phyloP scores from a whole-genome alignment of 1,139 yeast genomes.

The Hyphopichia buzzinii region DNA sequence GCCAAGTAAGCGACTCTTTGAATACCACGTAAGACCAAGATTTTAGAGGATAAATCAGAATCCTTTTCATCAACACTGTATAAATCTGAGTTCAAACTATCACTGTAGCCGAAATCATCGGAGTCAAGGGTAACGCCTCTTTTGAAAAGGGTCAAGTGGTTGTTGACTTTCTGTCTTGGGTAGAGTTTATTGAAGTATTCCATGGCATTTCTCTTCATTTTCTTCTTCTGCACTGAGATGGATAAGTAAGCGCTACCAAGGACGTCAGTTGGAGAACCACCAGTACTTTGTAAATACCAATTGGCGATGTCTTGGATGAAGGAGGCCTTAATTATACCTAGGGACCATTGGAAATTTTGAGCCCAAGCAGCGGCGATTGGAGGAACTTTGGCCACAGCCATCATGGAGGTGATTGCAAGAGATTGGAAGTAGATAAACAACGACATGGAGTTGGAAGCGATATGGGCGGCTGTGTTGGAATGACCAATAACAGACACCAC shows the following conservation, averaged over 20 bases:
- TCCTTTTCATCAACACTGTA: slow-evolving; percentile 76
- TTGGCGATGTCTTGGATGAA: slow-evolving; percentile 84
- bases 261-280: slow-evolving; percentile 80
- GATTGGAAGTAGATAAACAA: slow-evolving; percentile 92
- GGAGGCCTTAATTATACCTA: slow-evolving; percentile 79
- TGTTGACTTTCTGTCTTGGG: slow-evolving; percentile 14
- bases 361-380: slow-evolving; percentile 99
- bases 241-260: slow-evolving; percentile 57
- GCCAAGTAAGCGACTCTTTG: slow-evolving; percentile 88
- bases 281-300: slow-evolving; percentile 97
- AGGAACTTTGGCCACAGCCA: slow-evolving; percentile 91
- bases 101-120: slow-evolving; percentile 47
- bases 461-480: slow-evolving; percentile 92
- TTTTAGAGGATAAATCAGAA: slow-evolving; percentile 53
- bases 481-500: slow-evolving; percentile 85
- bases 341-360: slow-evolving; percentile 94
- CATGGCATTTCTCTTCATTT: slow-evolving; percentile 24
- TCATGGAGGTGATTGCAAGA: slow-evolving; percentile 89
- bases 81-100: slow-evolving; percentile 47
- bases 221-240: slow-evolving; percentile 72
- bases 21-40: slow-evolving; percentile 82
- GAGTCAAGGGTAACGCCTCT: slow-evolving; percentile 34
- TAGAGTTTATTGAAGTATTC: slow-evolving; percentile 17
- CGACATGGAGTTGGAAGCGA: slow-evolving; percentile 92
- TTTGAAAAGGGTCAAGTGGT: slow-evolving; percentile 24